Conservation (phyloP, 2,329 filamentous ascomycete species). For the Zasmidium citrigriseum region DNA sequence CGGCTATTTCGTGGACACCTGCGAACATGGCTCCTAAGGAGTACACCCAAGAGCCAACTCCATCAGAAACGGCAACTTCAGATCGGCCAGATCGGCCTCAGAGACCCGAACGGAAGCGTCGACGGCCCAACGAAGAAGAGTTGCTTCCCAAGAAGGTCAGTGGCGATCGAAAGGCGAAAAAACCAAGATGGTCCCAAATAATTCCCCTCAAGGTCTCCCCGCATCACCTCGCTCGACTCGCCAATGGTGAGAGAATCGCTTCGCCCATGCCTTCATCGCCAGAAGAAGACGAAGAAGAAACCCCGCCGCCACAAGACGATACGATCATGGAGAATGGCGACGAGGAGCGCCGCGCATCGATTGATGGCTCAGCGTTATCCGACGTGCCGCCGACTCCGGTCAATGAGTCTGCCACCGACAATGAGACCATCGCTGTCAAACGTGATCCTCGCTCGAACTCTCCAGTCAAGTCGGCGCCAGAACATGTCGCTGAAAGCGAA, state of each 20-base stretch:
- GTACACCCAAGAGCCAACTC: slow-evolving; percentile 1
- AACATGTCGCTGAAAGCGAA: background rate
- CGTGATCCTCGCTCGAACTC: background rate
- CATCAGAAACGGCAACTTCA: background rate
- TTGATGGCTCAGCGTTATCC: background rate
- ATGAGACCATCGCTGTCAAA: background rate
- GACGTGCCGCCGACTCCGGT: background rate
- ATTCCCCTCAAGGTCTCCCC: background rate
- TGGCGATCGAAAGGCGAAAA: background rate
- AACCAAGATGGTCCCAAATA: background rate
- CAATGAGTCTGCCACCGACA: background rate
- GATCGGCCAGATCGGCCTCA: background rate
- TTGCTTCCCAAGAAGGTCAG: background rate
- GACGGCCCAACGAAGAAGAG: background rate
- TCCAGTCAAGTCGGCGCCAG: background rate
- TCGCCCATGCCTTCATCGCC: background rate
- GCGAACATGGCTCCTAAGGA: background rate
- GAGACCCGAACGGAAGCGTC: background rate
- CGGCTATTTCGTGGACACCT: background rate
- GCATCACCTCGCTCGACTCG: background rate
- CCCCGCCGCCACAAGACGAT: background rate
- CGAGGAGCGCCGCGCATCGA: background rate
- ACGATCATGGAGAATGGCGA: background rate
- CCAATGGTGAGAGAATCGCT: background rate
- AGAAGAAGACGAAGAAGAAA: background rate